Percentiles rank a stretch among this genome's conserved stretches.
These are phyloP conservation scores for Ehretia macrophylla DNA, from an alignment of 257 asterid genomes.

Conservation along the genomic window DNA sequence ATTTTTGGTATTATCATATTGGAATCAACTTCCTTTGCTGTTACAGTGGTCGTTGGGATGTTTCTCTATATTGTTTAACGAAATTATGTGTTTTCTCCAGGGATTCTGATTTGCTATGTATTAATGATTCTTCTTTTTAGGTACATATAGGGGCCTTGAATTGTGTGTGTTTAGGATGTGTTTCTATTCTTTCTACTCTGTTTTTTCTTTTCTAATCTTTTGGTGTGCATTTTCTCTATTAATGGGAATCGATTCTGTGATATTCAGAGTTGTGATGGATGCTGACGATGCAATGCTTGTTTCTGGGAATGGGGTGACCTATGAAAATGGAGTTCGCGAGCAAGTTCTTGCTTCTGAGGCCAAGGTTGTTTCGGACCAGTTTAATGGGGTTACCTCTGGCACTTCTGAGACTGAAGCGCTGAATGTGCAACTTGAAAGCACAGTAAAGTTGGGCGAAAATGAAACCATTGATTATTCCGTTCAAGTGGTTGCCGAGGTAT, in stretches of 20 bases:
- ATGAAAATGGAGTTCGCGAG: conserved; percentile 26
- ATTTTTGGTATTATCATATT: no score
- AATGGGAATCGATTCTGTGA: neutral
- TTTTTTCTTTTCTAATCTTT: conserved; percentile 5
- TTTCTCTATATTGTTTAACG: no score
- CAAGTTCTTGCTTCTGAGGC: conserved; percentile 7
- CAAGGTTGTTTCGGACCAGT: conserved; percentile 15
- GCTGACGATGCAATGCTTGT: conserved; percentile 14
- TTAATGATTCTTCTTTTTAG: no score
- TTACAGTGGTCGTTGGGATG: neutral
- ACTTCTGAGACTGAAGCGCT: conserved; percentile 20
- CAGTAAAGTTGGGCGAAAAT: conserved; percentile 13
- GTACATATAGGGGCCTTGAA: no score
- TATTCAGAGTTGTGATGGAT: conserved; percentile 28
- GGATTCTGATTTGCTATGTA: no score
- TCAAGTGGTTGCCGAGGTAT: conserved; percentile 12
- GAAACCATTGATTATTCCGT: conserved; percentile 16
- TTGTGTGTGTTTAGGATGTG: neutral
- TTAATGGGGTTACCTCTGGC: conserved; percentile 21
- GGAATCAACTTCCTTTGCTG: neutral
- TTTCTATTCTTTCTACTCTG: neutral
- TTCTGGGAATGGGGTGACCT: conserved; percentile 27
- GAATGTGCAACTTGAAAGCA: conserved; percentile 15
- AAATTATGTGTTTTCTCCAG: neutral
- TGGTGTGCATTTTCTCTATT: neutral